These are phyloP conservation scores for Penicillium sp. DNA, from an alignment of 2,329 filamentous ascomycete species.

Conservation along the genomic window DNA sequence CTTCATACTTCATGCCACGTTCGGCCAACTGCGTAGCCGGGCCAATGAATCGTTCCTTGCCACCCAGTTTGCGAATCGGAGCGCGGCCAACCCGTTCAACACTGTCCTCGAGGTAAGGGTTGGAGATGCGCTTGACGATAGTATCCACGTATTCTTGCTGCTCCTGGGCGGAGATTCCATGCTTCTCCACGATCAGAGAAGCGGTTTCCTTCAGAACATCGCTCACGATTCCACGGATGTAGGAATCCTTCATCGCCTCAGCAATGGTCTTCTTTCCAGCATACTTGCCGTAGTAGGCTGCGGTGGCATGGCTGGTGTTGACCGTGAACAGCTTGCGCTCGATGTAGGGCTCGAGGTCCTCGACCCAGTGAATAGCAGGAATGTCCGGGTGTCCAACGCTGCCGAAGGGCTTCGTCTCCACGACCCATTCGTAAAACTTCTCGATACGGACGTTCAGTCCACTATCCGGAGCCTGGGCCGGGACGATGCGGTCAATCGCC, in stretches of 20 bases:
- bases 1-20: conserved; percentile 64
- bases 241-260: conserved; percentile 74
- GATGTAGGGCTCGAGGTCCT: conserved; percentile 87
- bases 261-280: conserved; percentile 81
- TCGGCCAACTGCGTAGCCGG: conserved; percentile 87
- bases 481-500: conserved; percentile 96
- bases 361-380: conserved; percentile 86
- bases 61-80: conserved; percentile 84
- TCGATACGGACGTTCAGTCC: conserved; percentile 92
- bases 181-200: conserved; percentile 77
- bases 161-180: conserved; percentile 66
- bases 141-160: conserved; percentile 84
- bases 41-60: conserved; percentile 93
- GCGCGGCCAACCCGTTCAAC: conserved; percentile 94
- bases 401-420: conserved; percentile 79
- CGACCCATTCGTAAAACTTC: conserved; percentile 99
- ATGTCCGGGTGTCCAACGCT: conserved; percentile 65
- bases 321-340: conserved; percentile 99
- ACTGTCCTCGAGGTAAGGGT: conserved; percentile 84
- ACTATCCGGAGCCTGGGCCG: conserved; percentile 71
- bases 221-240: conserved; percentile 73
- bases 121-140: conserved; percentile 88
- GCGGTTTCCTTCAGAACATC: conserved; percentile 80
- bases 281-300: conserved; percentile 90
- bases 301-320: conserved; percentile 95